Base-by-base conservation (phyloP, 805 yeast genomes). In the Wickerhamomyces silvicola region DNA sequence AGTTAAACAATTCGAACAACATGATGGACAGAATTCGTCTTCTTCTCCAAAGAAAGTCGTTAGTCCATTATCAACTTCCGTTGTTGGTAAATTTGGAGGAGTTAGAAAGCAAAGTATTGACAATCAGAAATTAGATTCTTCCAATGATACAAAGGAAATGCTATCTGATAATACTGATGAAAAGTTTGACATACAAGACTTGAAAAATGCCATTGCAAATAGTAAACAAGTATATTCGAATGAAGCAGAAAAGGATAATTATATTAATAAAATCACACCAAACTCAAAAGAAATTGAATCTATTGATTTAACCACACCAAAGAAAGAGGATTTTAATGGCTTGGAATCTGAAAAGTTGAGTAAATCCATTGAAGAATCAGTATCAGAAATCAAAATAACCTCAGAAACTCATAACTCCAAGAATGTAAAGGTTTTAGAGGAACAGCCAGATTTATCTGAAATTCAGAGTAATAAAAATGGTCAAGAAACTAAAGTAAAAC, bases 1-100 rank as follows among this genome's bases (percentile, higher is more conserved):
- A 32, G 54, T 54, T 29, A 56, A 39, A 42, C 59, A 53, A 28
- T 52, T 48, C 33, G 60, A 52, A 23, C 50, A 46, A 27, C 51
- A 43, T 27, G 39, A 38, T 22, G 39, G 36, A 9, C 37, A 2
- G n/a, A 24, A 19, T n/a, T 15, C 38, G 1, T 32, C 44, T 2
- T 28, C 39, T 13, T 30, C 12, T n/a, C 22, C 45, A 4, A 39
- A 34, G 32, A 46, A 8, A 3, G 18, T 36, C 10, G 32, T 42
- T 6, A 48, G 46, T 27, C 48, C 49, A 3, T 33, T 49, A 9
- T 39, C 46, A 19, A 46, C 42, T 10, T 37, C 40, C 5, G 35
- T 40, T 12, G 36, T 49, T 13, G 44, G 39, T 14, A 35, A 48
- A 11, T 41, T 43, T 35, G 48, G 51, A 4, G 33, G 37, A 31